Percentiles rank a stretch among this genome's conserved stretches.
These are phyloP conservation scores for Rusavskia elegans DNA, from an alignment of 495 filamentous ascomycete species.

Conservation along the genomic window DNA sequence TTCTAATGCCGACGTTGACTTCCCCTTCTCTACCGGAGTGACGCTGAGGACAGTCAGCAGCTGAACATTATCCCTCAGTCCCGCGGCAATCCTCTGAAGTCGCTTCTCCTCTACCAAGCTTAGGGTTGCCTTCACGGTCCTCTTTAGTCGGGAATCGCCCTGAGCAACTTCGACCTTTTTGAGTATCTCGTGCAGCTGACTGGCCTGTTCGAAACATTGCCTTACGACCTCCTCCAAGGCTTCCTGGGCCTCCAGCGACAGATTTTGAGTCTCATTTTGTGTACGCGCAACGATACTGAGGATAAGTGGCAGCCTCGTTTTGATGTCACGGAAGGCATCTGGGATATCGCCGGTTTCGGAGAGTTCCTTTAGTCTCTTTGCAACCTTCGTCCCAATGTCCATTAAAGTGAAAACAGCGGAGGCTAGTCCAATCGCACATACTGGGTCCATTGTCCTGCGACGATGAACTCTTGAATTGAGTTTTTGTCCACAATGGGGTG, in stretches of 20 bases:
- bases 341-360: conserved; percentile 14
- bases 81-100: conserved; percentile 12
- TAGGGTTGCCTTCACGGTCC: conserved; percentile 8
- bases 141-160: conserved; percentile 9
- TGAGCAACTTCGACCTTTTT: conserved; percentile 6
- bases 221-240: conserved; percentile 14
- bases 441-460: conserved; percentile 16
- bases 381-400: conserved; percentile 19
- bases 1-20: neutral
- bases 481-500: too few relatives aligned
- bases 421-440: conserved; percentile 17
- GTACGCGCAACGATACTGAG: conserved; percentile 12
- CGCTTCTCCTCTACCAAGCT: conserved; percentile 16
- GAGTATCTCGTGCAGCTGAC: conserved; percentile 11
- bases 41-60: conserved; percentile 12
- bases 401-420: conserved; percentile 22
- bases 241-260: conserved; percentile 5
- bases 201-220: conserved; percentile 10
- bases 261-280: conserved; percentile 6
- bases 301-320: conserved; percentile 17
- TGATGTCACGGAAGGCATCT: conserved; percentile 16
- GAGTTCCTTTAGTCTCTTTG: conserved; percentile 16
- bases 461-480: too few relatives aligned
- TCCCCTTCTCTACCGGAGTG: neutral
- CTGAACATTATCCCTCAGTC: conserved; percentile 11